Evolutionary conservation across 257 asterid genomes (phyloP), one percentile per base, ranked within the genome.

Genomic region (Schizonepeta tenuifolia): DNA sequence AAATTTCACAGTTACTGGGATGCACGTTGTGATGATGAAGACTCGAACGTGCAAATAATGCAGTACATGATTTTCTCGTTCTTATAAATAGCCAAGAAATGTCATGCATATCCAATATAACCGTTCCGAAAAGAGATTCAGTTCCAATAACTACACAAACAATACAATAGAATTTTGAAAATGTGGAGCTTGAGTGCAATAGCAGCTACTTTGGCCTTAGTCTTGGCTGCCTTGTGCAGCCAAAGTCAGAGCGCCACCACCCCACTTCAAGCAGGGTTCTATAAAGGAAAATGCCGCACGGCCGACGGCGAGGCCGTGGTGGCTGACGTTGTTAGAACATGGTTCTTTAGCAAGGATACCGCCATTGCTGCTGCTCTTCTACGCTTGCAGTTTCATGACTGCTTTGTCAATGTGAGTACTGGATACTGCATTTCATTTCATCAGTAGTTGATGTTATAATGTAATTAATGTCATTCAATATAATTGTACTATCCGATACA

Each of bases 331-430:
- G 55, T 83, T 0, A 7, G 2, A 26, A 50, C n/a, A 20, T 63
- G 72, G 87, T 71, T 12, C 65, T 6, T 0, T 9, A 83, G 1
- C 6, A 83, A 10, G 55, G 87, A 87, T 67, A 69, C 43, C 7
- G 72, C 77, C 73, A 76, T 85, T 50, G 54, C 81, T 0, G 81
- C 93, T 35, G 88, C 89, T 10, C 87, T 87, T 10, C 84, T 87
- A 3, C 87, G 93, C 66, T 65, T 87, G 90, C 93, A 87, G n/a
- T 85, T 87, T 33, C 93, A 87, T 13, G 90, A 87, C 18, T 87
- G 93, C 69, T 87, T 87, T 57, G 90, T 87, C 77, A 80, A 71
- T 7, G 90, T 87, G 68, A 78, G 88, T 17, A 1, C 12, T 10
- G 12, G 5, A 11, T 17, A 47, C 15, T 17, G 18, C 13, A 9